These are phyloP conservation scores for Hirschioporus abietinus DNA, from an alignment of 768 basidiomycete species.

Conservation along the genomic window DNA sequence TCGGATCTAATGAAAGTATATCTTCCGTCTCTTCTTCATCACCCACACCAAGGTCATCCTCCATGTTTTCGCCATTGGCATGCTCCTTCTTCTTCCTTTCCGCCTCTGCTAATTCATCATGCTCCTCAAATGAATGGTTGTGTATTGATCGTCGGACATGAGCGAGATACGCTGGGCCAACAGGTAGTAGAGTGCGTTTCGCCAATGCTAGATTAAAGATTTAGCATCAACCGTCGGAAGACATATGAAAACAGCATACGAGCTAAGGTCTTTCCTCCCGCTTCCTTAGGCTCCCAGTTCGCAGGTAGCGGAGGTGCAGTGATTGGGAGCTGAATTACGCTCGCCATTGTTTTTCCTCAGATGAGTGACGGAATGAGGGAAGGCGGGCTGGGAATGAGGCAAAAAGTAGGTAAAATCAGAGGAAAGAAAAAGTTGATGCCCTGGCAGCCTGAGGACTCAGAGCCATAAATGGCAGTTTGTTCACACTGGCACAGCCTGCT, in stretches of 20 bases:
- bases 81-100: constrained; percentile 44
- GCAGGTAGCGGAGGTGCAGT: constrained; percentile 39
- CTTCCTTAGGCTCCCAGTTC: constrained; percentile 36
- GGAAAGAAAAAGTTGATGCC: no score
- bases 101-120: constrained; percentile 63
- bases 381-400: background rate
- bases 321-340: constrained; percentile 32
- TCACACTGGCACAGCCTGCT: no score
- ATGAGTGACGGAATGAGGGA: background rate
- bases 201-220: constrained; percentile 29
- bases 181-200: constrained; percentile 63
- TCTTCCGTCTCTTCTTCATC: constrained; percentile 79
- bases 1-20: constrained; percentile 77
- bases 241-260: constrained; percentile 19
- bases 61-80: constrained; percentile 43
- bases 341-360: constrained; percentile 9
- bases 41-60: constrained; percentile 89
- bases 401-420: background rate
- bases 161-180: constrained; percentile 82
- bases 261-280: constrained; percentile 30
- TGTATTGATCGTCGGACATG: constrained; percentile 74
- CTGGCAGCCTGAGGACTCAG: no score
- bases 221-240: constrained; percentile 12
- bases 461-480: no score
- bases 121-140: constrained; percentile 74